Base-by-base conservation (phyloP, 805 yeast genomes). In the Candida stauntonica region DNA sequence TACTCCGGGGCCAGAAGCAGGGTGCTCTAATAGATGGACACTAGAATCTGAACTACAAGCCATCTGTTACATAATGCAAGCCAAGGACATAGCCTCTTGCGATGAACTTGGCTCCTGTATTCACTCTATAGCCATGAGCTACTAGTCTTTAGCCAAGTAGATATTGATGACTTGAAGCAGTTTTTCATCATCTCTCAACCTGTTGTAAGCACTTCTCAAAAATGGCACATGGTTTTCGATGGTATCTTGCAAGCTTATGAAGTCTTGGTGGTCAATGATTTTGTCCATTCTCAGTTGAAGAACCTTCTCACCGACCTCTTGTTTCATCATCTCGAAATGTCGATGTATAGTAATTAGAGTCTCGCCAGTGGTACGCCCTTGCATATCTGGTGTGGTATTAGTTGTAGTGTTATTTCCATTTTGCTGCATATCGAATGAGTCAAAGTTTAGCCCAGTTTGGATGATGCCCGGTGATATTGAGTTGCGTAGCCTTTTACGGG, bases 251-350 rank as follows among this genome's bases (percentile, higher is more conserved):
- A 49, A 21, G 7, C 34, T 32, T 13, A 44, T 24, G 30, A 52
- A 54, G 16, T 50, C 58, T 4, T 42, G 46, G 27, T 41, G 39
- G 2, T 32, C 39, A 11, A 54, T 45, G 7, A 45, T 13, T 23
- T 47, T 51, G 16, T 35, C 35, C 20, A 46, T 31, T 15, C 57
- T 33, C 24, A 54, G 27, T 12, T 45, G 45, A 4, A 51, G 21
- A 4, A 54, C 36, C 29, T 45, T 46, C 31, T 54, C 55, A 17
- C 35, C 42, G 3, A 54, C 52, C 9, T 39, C 44, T 14, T 26
- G 14, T 35, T 46, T 51, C 54, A 54, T 52, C 17, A 29, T 23
- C 32, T 50, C 54, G 36, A 46, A 42, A 24, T 50, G 52, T 17
- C 46, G 47, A 28, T 52, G 52, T 12, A 52, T 47, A 7, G 36